Evolutionary conservation across 2,329 filamentous ascomycete genomes (phyloP), one percentile per base, ranked within the genome.

Genomic region (Sporothrix pallida): DNA sequence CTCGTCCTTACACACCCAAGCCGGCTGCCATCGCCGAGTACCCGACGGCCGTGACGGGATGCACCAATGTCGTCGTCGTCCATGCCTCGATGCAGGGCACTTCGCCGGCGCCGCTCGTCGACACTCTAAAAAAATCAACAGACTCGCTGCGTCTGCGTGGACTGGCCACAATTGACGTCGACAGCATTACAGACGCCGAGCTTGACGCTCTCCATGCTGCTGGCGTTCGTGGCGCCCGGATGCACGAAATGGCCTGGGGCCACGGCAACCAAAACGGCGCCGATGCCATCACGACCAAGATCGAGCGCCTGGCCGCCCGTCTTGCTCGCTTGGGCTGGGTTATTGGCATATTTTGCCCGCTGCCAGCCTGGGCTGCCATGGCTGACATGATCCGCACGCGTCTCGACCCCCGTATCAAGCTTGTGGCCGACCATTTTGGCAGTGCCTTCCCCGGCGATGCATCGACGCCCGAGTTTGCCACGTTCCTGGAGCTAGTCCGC

Each of bases 61-160:
- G 76, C 73, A 76, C 74, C n/a, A 76, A 73, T 54, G 74, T 79
- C 50, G 77, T 78, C 17, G 65, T 79, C 44, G 77, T 78, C 15
- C 78, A 79, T 46, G 78, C 77, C 2, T 78, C 77, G 2, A 75
- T 78, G 62, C 77, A 78, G 69, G 77, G 78, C 8, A 73, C 74
- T 20, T 77, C 77, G n/a, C 74, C 75, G 7, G 76, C 75, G 4
- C 74, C 77, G 20, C 72, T 79, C 2, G 48, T 78, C 37, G 77
- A 75, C 23, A 76, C 76, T 4, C 75, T 78, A 0, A 75, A 69
- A 62, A 71, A 63, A 20, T 54, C 50, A 9, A 62, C 46, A 8
- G 26, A 42, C 5, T 23, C 60, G 12, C 31, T 31, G 9, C 50
- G 56, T 20, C 69, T 71, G 12, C 74, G 74, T 46, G 74, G 72